These are phyloP conservation scores for Lippia alba DNA, from an alignment of 305 asterid genomes.

Conservation along the genomic window DNA sequence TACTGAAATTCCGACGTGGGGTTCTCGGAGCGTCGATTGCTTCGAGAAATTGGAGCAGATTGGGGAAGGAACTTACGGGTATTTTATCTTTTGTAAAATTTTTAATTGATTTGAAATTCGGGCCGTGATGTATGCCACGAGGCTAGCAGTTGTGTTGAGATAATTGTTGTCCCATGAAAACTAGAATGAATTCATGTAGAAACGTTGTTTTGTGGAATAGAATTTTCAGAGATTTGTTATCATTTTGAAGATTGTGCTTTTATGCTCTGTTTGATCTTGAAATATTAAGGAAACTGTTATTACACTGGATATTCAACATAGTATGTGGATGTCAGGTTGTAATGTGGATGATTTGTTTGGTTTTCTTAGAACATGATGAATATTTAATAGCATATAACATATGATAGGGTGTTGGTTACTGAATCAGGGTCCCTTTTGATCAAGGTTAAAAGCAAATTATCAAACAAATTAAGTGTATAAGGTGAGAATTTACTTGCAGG, in stretches of 20 bases:
- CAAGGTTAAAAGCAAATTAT: constrained; percentile 5
- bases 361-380: constrained; percentile 8
- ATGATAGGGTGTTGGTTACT: background rate
- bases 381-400: background rate
- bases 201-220: constrained; percentile 1
- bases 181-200: background rate
- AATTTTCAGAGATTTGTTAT: background rate
- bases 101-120: constrained; percentile 6
- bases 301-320: background rate
- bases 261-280: constrained; percentile 16
- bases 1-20: constrained; percentile 74
- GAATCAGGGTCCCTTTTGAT: background rate
- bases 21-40: constrained; percentile 89
- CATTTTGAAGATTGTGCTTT: constrained; percentile 9
- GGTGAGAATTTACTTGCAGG: constrained; percentile 45
- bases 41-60: constrained; percentile 94
- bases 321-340: background rate
- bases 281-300: background rate
- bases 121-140: background rate
- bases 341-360: constrained; percentile 17
- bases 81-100: background rate
- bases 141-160: background rate
- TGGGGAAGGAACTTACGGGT: constrained; percentile 99
- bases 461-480: constrained; percentile 23
- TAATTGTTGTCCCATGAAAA: background rate